These are phyloP conservation scores for Aquilaria yunnanensis DNA, from an alignment of 345 rosid species.

Conservation along the genomic window DNA sequence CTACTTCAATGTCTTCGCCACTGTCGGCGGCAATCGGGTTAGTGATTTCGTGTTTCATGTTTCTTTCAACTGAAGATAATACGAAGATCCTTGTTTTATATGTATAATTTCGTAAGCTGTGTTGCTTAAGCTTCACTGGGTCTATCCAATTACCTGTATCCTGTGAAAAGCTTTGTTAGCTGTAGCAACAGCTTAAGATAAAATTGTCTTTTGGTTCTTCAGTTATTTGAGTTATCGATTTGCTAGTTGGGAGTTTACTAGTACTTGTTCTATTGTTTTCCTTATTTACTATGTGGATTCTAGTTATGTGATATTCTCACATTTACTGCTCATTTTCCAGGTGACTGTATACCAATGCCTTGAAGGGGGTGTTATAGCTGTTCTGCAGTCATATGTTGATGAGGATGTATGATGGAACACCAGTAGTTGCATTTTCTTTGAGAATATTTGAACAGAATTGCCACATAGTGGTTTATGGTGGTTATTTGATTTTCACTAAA, in stretches of 20 bases:
- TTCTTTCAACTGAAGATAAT: background rate
- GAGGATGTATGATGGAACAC: constrained; percentile 67
- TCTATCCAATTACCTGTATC: background rate
- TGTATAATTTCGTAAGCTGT: background rate
- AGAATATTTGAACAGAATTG: too few species aligned
- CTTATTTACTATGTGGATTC: too few species aligned
- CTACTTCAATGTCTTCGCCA: constrained; percentile 86
- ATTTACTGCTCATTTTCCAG: constrained; percentile 29
- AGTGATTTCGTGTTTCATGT: background rate
- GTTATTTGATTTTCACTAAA: constrained; percentile 10
- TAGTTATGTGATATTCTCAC: too few species aligned
- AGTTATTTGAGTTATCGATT: too few species aligned
- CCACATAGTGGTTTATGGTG: too few species aligned
- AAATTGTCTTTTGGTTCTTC: too few species aligned
- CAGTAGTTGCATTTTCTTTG: background rate
- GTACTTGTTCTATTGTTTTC: too few species aligned
- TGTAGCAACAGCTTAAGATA: too few species aligned
- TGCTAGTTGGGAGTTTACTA: too few species aligned
- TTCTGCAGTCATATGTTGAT: constrained; percentile 74
- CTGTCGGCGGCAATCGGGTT: constrained; percentile 95
- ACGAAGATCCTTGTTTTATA: background rate
- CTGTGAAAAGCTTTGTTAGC: background rate
- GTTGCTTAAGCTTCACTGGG: constrained; percentile 1
- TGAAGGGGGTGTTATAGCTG: constrained; percentile 81
- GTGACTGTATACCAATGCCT: constrained; percentile 92